A percentile compares a stretch with the other conserved stretches of the same genome.
phyloP scores from a whole-genome alignment of 768 basidiomycete genomes.

The Psilocybe cyanescens region DNA sequence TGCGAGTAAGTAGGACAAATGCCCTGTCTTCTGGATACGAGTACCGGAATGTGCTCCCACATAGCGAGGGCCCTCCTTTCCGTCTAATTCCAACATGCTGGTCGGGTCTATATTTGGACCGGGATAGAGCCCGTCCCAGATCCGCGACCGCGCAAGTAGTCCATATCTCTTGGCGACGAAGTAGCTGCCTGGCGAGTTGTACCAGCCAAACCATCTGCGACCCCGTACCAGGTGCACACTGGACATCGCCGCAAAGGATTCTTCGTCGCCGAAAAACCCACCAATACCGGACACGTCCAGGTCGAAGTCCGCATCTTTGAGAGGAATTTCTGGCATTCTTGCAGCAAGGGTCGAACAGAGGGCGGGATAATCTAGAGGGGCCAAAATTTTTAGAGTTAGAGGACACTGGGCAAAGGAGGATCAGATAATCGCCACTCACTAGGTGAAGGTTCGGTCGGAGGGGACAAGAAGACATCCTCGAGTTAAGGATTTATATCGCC shows the following conservation, averaged over 20 bases:
- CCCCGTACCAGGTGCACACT: slow-evolving; percentile 20
- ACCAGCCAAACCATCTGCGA: slow-evolving; percentile 22
- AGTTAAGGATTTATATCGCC: neutral
- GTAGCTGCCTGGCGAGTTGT: slow-evolving; percentile 23
- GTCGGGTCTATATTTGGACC: slow-evolving; percentile 18
- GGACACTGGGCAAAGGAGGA: neutral
- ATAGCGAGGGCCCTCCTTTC: slow-evolving; percentile 17
- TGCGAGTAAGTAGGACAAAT: slow-evolving; percentile 16
- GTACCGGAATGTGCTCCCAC: slow-evolving; percentile 20
- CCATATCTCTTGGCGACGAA: slow-evolving; percentile 22
- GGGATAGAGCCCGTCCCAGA: slow-evolving; percentile 23
- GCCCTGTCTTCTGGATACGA: slow-evolving; percentile 14
- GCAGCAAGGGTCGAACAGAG: neutral
- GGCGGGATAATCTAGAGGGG: neutral
- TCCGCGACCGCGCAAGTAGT: slow-evolving; percentile 15
- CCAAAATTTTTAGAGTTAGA: neutral
- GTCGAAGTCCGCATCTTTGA: slow-evolving; percentile 13
- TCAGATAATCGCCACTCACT: neutral
- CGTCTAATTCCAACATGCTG: slow-evolving; percentile 20
- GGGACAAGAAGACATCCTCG: neutral
- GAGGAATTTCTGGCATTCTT: slow-evolving; percentile 7
- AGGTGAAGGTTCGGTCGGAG: neutral
- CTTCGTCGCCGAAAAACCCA: slow-evolving; percentile 23
- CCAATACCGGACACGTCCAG: slow-evolving; percentile 21
- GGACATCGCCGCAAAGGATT: slow-evolving; percentile 23